These are phyloP conservation scores for Aspergillus puulaauensis DNA, from an alignment of 2,329 filamentous ascomycete species.

Conservation along the genomic window DNA sequence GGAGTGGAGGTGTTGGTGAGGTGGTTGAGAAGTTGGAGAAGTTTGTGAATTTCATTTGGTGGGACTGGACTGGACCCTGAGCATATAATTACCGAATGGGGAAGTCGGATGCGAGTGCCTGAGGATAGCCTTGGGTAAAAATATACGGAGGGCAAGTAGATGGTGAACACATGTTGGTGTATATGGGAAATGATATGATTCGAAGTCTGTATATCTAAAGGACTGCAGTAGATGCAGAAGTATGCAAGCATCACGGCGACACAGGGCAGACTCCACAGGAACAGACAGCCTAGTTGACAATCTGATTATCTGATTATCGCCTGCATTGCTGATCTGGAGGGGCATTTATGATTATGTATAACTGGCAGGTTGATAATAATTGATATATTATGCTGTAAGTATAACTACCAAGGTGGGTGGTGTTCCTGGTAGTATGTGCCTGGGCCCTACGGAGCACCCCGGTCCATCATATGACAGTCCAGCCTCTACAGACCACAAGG, in stretches of 20 bases:
- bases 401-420: background rate
- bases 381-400: background rate
- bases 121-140: background rate
- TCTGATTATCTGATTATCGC: background rate
- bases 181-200: background rate
- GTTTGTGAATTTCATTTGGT: background rate
- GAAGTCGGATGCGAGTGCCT: constrained; percentile 9
- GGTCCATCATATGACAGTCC: no score
- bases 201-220: background rate
- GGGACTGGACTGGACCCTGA: no score
- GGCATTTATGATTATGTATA: no score
- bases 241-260: no score
- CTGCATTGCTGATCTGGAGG: background rate
- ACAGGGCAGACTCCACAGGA: background rate
- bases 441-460: no score
- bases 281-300: background rate
- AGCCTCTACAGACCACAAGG: background rate
- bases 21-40: background rate
- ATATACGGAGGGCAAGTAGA: background rate
- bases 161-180: background rate
- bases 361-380: background rate
- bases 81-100: constrained; percentile 10
- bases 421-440: background rate
- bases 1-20: background rate
- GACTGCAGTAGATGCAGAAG: background rate